These are phyloP conservation scores for Aspergillus sp. DNA, from an alignment of 2,329 filamentous ascomycete genomes.

Conservation along the genomic window DNA sequence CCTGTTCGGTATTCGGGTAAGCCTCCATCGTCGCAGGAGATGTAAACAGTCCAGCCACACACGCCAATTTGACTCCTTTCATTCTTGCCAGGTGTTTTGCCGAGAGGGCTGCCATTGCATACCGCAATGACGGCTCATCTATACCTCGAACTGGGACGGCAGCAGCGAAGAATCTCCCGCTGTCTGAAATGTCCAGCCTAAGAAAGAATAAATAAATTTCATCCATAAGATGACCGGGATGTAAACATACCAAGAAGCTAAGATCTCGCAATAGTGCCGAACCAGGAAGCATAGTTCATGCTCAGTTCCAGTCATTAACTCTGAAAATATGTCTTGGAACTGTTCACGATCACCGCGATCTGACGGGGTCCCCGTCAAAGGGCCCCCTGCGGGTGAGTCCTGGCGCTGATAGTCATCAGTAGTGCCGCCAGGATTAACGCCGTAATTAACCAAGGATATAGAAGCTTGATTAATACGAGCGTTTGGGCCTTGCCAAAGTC, in stretches of 20 bases:
- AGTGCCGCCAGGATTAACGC: not conserved
- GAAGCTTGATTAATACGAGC: not conserved
- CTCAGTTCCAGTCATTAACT: constrained; percentile 38
- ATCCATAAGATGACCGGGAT: not conserved
- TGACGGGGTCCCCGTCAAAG: constrained; percentile 19
- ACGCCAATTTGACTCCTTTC: constrained; percentile 27
- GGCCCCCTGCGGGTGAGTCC: not conserved
- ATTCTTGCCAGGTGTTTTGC: constrained; percentile 41
- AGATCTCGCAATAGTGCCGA: constrained; percentile 36
- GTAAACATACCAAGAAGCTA: constrained; percentile 36
- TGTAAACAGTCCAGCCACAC: constrained; percentile 26
- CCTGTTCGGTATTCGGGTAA: constrained; percentile 46
- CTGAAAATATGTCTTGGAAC: constrained; percentile 37
- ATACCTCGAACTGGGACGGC: constrained; percentile 40
- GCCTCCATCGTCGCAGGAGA: constrained; percentile 53
- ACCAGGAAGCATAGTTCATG: constrained; percentile 40
- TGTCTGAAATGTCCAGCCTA: constrained; percentile 42
- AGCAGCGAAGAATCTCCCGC: constrained; percentile 39
- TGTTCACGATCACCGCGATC: constrained; percentile 29
- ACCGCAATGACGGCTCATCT: constrained; percentile 34
- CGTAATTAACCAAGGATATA: not conserved
- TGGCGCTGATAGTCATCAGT: not conserved
- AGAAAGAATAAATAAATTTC: constrained; percentile 13
- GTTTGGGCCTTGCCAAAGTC: not conserved
- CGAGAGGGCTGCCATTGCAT: constrained; percentile 38